These are phyloP conservation scores for Astraeus odoratus DNA, from an alignment of 768 basidiomycete species.

Conservation along the genomic window DNA sequence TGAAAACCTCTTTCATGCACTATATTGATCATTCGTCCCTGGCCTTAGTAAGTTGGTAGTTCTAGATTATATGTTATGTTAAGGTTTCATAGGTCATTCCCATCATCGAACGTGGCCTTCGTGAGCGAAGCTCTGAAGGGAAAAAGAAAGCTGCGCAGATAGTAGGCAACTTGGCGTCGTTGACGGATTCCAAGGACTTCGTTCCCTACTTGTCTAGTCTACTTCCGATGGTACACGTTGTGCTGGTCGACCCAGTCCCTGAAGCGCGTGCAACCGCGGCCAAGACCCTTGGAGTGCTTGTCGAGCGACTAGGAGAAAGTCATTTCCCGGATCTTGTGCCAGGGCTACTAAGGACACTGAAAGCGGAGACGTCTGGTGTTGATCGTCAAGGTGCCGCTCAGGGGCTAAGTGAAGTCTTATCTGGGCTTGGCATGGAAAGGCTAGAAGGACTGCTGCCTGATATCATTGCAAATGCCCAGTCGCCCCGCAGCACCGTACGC, in stretches of 20 bases:
- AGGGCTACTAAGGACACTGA: conserved; percentile 79
- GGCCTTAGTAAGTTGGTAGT: conserved; percentile 58
- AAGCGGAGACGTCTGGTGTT: conserved; percentile 89
- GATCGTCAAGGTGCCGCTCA: conserved; percentile 98
- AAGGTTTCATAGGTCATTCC: conserved; percentile 66
- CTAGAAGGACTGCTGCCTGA: conserved; percentile 91
- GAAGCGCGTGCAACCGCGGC: conserved; percentile 97
- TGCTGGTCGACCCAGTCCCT: conserved; percentile 94
- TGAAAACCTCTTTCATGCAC: conserved; percentile 95
- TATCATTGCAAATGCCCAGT: conserved; percentile 86
- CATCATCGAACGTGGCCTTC: conserved; percentile 87
- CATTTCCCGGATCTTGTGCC: conserved; percentile 96
- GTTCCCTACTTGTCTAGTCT: conserved; percentile 88
- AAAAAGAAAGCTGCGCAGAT: conserved; percentile 97
- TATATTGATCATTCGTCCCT: conserved; percentile 97
- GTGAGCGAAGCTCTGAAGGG: conserved; percentile 87
- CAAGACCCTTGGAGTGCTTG: conserved; percentile 92
- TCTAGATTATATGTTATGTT: neutral
- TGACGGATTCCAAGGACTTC: conserved; percentile 88
- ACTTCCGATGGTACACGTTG: conserved; percentile 84
- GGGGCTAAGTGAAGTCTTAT: conserved; percentile 90
- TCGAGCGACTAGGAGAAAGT: conserved; percentile 89
- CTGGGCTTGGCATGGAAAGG: conserved; percentile 96
- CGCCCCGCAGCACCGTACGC: conserved; percentile 82
- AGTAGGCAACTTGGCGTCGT: conserved; percentile 91